Evolutionary conservation across 768 basidiomycete genomes (phyloP), one percentile per base, ranked within the genome.

Genomic region (Rhodotorula taiwanensis): DNA sequence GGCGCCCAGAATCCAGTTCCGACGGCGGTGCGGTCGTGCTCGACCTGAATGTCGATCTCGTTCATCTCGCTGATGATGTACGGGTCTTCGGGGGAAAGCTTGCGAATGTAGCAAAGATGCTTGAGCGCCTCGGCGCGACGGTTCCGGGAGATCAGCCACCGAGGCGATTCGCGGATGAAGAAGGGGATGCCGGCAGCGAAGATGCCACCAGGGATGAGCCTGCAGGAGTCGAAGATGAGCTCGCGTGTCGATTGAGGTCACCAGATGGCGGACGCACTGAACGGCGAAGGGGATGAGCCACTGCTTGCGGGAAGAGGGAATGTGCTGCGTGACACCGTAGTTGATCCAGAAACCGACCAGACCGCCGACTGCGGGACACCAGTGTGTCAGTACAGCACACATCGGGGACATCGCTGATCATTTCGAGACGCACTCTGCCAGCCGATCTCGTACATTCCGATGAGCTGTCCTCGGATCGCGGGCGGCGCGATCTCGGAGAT

Each of bases 381-480:
- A 28, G 30, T 18, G 21, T 0, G 27, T 39, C 34, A 39, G 50
- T 11, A 21, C 8, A 18, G 9, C 16, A 10, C 44, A 27, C 7
- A n/a, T 8, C 25, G 25, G 14, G 53, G 7, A 42, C 21, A 28
- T 8, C 10, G 30, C 30, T 23, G n/a, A 11, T 15, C 2, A 34
- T 15, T 31, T 15, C 31, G 41, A 27, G 52, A 42, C 60, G 27
- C 80, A 44, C 78, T 74, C 71, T 82, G 81, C 76, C 79, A 81
- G 41, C 77, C 77, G n/a, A 81, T 71, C 59, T 82, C 81, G 72
- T 79, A 81, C 53, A 79, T 67, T 23, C 81, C 81, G 53, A 80
- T 78, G 27, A 82, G 72, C 41, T 78, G 76, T 31, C 81, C 81
- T 10, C 63, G 63, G n/a, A 65, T 65, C n/a, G 63, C 63, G 75